Conservation (phyloP, 1,284 basidiomycete species). For the Takashimella tepidaria region DNA sequence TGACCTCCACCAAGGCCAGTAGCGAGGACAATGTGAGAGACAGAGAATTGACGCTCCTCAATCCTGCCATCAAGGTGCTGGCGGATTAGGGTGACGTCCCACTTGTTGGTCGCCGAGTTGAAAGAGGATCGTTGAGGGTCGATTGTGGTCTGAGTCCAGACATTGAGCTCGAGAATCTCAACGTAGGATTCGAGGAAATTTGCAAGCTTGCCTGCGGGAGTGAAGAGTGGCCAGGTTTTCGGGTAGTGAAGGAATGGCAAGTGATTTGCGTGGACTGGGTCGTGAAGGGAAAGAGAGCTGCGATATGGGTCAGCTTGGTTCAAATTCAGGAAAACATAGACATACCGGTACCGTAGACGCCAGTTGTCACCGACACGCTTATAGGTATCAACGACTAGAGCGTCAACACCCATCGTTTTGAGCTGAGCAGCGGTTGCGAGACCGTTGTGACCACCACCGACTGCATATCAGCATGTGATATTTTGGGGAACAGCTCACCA, state of each 20-base stretch:
- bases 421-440: conserved; percentile 58
- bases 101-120: conserved; percentile 53
- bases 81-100: conserved; percentile 54
- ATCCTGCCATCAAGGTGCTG: conserved; percentile 44
- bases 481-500: conserved; percentile 17
- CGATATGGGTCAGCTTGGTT: background rate
- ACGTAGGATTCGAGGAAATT: conserved; percentile 66
- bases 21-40: conserved; percentile 54
- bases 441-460: conserved; percentile 65
- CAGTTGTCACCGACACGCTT: conserved; percentile 58
- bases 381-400: conserved; percentile 56
- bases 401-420: conserved; percentile 54
- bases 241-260: conserved; percentile 32
- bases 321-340: conserved; percentile 8
- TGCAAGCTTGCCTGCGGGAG: conserved; percentile 53
- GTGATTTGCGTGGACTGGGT: conserved; percentile 53
- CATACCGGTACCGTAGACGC: conserved; percentile 54
- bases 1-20: conserved; percentile 57
- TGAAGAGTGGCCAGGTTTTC: conserved; percentile 33
- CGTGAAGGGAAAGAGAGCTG: conserved; percentile 57
- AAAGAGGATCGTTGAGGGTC: conserved; percentile 48
- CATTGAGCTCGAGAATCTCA: conserved; percentile 59
- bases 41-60: conserved; percentile 51
- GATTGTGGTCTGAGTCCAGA: conserved; percentile 59
- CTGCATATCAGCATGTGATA: conserved; percentile 10